Base-by-base conservation (phyloP, 2,329 filamentous ascomycete genomes). In the Ceratocystis destructans region DNA sequence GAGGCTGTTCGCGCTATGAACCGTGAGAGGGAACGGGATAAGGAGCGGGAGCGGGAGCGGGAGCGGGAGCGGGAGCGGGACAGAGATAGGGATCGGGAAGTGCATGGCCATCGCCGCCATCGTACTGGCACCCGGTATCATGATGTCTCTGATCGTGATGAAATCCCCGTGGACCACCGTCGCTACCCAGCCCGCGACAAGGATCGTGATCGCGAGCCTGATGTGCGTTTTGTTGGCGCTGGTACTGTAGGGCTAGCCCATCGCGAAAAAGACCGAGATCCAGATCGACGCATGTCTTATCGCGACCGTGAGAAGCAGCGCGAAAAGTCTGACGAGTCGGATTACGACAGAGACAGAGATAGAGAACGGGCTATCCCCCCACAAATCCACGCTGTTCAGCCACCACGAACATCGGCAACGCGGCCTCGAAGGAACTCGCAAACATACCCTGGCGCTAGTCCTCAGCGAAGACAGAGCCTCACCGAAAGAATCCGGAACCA, bases 31-130 rank as follows among this genome's bases (percentile, higher is more conserved):
- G 37, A 62, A 17, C 50, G 67, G 50, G 57, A 69, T 5, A 66
- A n/a, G n/a, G n/a, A n/a, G n/a, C n/a, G 66, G 31, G 68, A 64
- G 33, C 65, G 64, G 3, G 65, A 66, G 20, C 57, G 53, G 3
- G 68, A 66, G 64, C 70, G 69, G 65, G 70, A 72, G 28, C 70
- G 72, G 41, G 72, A 73, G 2, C 70, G 69, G 53, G 71, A 72
- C 1, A 41, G 67, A 1, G 61, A 69, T 48, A 31, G 63, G 62
- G 46, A 67, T 62, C 6, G 66, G 65, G 31, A 66, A 44, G 46
- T 66, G 57, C 41, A 61, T 41, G 59, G 67, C 31, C 61, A 70
- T 20, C 44, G 64, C 8, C 48, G 67, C 64, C 50, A 68, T 57
- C 53, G 20, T 62, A 45, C 62, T 25, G 37, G 53, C 8, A 53